phyloP scores from a whole-genome alignment of 2,329 filamentous ascomycete species.

The Blumeria hordei region DNA sequence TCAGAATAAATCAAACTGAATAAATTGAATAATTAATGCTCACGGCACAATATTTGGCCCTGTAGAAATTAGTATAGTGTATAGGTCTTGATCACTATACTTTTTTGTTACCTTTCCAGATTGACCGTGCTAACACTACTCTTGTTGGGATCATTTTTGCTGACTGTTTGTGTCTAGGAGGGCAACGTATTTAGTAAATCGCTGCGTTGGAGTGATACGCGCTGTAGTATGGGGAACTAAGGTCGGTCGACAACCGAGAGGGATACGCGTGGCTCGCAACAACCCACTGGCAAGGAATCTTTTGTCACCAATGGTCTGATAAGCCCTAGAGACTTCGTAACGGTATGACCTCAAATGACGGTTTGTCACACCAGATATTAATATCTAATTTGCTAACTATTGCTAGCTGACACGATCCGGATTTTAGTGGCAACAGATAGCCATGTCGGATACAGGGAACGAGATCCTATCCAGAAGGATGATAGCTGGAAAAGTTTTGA shows the following conservation, averaged over 20 bases:
- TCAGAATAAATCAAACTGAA: conserved; percentile 12
- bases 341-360: too few relatives aligned
- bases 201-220: too few relatives aligned
- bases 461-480: conserved; percentile 80
- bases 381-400: neutral
- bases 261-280: too few relatives aligned
- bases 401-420: conserved; percentile 56
- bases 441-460: conserved; percentile 90
- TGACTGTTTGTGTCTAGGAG: neutral
- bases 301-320: too few relatives aligned
- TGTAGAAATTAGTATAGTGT: conserved; percentile 13
- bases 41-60: conserved; percentile 51
- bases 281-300: too few relatives aligned
- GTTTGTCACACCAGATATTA: too few relatives aligned
- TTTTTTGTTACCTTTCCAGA: conserved; percentile 41
- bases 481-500: conserved; percentile 95
- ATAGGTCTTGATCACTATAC: too few relatives aligned
- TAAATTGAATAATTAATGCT: conserved; percentile 12
- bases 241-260: too few relatives aligned
- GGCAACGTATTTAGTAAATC: too few relatives aligned
- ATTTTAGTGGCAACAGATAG: conserved; percentile 90
- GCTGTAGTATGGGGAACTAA: too few relatives aligned
- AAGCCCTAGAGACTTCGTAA: too few relatives aligned
- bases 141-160: conserved; percentile 32
- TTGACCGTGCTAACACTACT: conserved; percentile 34